A percentile compares a stretch with the other conserved stretches of the same genome.
Evolutionary conservation across 2,329 filamentous ascomycete species (phyloP).

Genomic region (Exophiala sp.): DNA sequence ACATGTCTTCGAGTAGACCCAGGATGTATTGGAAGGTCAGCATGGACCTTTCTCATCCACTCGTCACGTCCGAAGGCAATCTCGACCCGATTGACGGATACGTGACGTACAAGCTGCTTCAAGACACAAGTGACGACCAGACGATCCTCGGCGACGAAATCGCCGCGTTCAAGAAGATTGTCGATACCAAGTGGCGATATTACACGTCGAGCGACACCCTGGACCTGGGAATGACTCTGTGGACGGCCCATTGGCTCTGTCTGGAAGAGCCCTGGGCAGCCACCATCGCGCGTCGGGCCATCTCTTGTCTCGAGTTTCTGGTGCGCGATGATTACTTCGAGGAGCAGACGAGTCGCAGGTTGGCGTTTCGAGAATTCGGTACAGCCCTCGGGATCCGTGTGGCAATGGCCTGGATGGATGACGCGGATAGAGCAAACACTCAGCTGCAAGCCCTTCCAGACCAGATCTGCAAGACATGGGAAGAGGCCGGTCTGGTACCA

Average conservation of each 20-base stretch:
- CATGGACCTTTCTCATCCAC: conserved; percentile 43
- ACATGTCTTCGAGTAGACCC: conserved; percentile 33
- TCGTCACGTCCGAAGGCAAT: conserved; percentile 50
- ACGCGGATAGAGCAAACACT: conserved; percentile 5
- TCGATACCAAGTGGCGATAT: conserved; percentile 42
- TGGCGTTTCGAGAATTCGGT: conserved; percentile 53
- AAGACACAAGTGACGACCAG: conserved; percentile 33
- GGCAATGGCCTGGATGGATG: conserved; percentile 17
- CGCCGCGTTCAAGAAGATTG: conserved; percentile 47
- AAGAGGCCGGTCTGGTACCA: conserved; percentile 19
- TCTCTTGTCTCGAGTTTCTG: conserved; percentile 32
- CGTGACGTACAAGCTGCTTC: conserved; percentile 47
- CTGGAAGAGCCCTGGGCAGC: conserved; percentile 46
- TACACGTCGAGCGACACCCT: conserved; percentile 47
- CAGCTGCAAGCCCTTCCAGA: conserved; percentile 10
- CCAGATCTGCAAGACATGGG: conserved; percentile 17
- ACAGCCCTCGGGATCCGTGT: conserved; percentile 47
- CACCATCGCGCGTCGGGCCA: conserved; percentile 31
- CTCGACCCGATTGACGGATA: conserved; percentile 53
- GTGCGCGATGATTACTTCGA: conserved; percentile 33
- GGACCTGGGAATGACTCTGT: conserved; percentile 57
- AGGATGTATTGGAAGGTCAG: conserved; percentile 55
- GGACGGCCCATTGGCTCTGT: conserved; percentile 49
- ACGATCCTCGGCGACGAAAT: conserved; percentile 45
- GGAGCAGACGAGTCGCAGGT: conserved; percentile 34